These are phyloP conservation scores for Penicillium sp. DNA, from an alignment of 2,329 filamentous ascomycete species.

Conservation along the genomic window DNA sequence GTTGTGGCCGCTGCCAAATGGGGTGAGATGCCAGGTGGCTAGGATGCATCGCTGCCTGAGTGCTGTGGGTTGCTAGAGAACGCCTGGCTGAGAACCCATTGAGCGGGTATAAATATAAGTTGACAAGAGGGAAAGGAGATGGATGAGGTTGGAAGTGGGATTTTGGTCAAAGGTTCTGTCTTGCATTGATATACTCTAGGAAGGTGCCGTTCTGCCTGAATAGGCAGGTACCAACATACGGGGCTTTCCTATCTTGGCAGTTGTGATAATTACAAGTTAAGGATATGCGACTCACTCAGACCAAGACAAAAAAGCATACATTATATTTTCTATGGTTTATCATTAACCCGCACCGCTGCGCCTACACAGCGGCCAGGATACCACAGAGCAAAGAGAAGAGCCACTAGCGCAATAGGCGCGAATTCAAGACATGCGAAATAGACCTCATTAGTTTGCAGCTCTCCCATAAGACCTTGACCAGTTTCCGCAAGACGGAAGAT, in stretches of 20 bases:
- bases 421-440: conserved; percentile 21
- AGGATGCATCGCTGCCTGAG: neutral
- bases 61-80: neutral
- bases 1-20: neutral
- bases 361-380: conserved; percentile 16
- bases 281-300: neutral
- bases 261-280: neutral
- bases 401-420: conserved; percentile 18
- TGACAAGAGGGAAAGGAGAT: neutral
- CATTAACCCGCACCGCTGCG: neutral
- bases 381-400: conserved; percentile 14
- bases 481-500: conserved; percentile 20
- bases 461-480: conserved; percentile 12
- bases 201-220: neutral
- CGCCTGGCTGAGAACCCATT: neutral
- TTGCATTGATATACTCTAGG: neutral
- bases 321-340: neutral
- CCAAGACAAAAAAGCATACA: neutral
- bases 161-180: neutral
- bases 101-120: neutral
- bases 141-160: neutral
- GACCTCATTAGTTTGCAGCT: conserved; percentile 15
- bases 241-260: neutral
- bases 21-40: neutral
- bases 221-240: neutral